These are phyloP conservation scores for Pseudogymnoascus sp. DNA, from an alignment of 2,329 filamentous ascomycete species.

Conservation along the genomic window DNA sequence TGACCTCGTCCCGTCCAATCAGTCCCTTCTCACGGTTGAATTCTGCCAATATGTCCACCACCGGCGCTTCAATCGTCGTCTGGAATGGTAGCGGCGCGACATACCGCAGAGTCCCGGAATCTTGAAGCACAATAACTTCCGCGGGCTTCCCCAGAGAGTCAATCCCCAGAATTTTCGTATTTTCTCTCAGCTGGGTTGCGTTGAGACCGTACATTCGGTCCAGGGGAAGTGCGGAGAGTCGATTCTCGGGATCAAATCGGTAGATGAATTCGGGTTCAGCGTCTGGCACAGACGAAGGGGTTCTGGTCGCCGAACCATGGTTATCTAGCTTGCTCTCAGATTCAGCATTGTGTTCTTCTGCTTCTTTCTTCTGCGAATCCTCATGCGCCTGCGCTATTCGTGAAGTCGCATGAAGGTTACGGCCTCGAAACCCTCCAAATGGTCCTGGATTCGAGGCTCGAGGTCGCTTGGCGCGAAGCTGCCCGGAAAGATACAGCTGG, in stretches of 20 bases:
- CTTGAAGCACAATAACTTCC: slow-evolving; percentile 26
- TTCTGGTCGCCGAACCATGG: neutral
- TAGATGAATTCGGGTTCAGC: neutral
- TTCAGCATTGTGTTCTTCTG: neutral
- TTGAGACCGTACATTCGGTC: slow-evolving; percentile 18
- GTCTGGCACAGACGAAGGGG: slow-evolving; percentile 2
- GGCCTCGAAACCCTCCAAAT: neutral
- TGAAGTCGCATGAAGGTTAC: slow-evolving; percentile 1
- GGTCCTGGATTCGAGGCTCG: neutral
- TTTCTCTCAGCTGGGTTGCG: slow-evolving; percentile 18
- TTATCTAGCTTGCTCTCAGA: neutral
- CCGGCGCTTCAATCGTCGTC: slow-evolving; percentile 12
- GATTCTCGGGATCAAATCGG: neutral
- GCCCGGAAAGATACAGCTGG: slow-evolving; percentile 21
- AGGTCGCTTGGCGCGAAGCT: neutral
- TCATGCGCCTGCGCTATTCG: neutral
- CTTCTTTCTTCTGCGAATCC: slow-evolving; percentile 3
- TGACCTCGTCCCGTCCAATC: slow-evolving; percentile 20
- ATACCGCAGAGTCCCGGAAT: slow-evolving; percentile 17
- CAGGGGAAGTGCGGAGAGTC: neutral
- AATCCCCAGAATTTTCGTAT: slow-evolving; percentile 17
- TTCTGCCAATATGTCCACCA: slow-evolving; percentile 24
- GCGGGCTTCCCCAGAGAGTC: slow-evolving; percentile 20
- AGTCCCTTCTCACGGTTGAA: slow-evolving; percentile 25
- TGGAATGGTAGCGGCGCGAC: neutral